Evolutionary conservation across 495 filamentous ascomycete genomes (phyloP), one percentile per base, ranked within the genome.

Genomic region (Polyplosphaeria fusca): DNA sequence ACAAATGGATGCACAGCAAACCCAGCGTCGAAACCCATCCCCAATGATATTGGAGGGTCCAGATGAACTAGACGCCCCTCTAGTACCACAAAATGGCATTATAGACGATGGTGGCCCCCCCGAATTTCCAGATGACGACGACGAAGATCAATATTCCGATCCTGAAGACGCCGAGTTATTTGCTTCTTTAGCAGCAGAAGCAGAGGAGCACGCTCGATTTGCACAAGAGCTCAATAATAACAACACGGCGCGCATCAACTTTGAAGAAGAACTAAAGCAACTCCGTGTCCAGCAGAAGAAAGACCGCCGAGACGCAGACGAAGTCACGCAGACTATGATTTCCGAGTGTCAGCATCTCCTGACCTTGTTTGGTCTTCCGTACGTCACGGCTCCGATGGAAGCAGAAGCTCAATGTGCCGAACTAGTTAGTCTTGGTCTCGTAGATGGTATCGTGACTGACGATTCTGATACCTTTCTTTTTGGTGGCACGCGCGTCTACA

Each of bases 371-470:
- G 93, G 93, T 14, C 77, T 98, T 20, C 93, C 93, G 0, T 98
- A 96, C 69, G 86, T 98, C 64, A 97, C 92, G 0, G 93, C 93
- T 0, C 93, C 93, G 1, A 96, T 96, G 93, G 93, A 98, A 79
- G 93, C 93, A 5, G 93, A 98, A 78, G 93, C 93, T 9, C 93
- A 98, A 66, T 98, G 93, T 67, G 93, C 93, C 20, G 87, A 95
- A 68, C 80, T 98, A 4, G 91, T 97, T 2, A 73, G 71, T 1
- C 75, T 96, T 4, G 86, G 88, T 0, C 79, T 98, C 2, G 93
- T 98, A 20, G 93, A 98, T 67, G 93, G 93, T 9, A 95, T 97
- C 61, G 91, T 98, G n/a, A 98, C 93, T 0, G 93, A 98, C 65
- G 93, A 98, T 67, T 89, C 83, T 12, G 93, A 98, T 76, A 91